Evolutionary conservation across 163 green algal genomes (phyloP).

Genomic region (Chlorella variabilis): DNA sequence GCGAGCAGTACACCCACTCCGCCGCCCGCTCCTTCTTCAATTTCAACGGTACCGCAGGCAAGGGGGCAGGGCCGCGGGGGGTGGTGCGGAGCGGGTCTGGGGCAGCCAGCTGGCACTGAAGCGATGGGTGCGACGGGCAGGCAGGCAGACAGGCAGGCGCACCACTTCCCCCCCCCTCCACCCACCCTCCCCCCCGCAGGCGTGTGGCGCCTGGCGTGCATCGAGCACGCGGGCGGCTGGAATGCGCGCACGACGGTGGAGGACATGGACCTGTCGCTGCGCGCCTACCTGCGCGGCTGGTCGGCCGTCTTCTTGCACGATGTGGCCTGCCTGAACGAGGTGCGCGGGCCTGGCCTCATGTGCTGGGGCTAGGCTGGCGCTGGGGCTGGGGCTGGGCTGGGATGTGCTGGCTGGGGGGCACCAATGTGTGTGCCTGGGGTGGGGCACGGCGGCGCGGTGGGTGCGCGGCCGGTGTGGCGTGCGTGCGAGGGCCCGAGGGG

Average conservation of each 20-base stretch:
- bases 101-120: not conserved
- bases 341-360: no score
- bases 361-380: no score
- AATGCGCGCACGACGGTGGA: constrained; percentile 89
- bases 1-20: constrained; percentile 88
- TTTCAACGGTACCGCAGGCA: constrained; percentile 94
- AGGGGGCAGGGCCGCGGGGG: not conserved
- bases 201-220: constrained; percentile 79
- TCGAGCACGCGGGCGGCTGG: constrained; percentile 88
- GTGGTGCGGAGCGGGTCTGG: not conserved
- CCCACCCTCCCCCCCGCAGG: constrained; percentile 19
- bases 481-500: no score
- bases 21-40: constrained; percentile 91
- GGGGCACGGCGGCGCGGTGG: no score
- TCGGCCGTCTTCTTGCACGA: constrained; percentile 81
- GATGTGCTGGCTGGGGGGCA: no score
- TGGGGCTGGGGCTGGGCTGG: not conserved
- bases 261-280: constrained; percentile 92
- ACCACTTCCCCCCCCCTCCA: not conserved
- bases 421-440: no score
- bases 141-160: not conserved
- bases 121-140: not conserved
- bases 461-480: no score
- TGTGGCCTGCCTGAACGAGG: constrained; percentile 78
- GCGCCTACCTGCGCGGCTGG: constrained; percentile 87